phyloP scores from a whole-genome alignment of 169 alveolate genomes.

The Theileria sp. region DNA sequence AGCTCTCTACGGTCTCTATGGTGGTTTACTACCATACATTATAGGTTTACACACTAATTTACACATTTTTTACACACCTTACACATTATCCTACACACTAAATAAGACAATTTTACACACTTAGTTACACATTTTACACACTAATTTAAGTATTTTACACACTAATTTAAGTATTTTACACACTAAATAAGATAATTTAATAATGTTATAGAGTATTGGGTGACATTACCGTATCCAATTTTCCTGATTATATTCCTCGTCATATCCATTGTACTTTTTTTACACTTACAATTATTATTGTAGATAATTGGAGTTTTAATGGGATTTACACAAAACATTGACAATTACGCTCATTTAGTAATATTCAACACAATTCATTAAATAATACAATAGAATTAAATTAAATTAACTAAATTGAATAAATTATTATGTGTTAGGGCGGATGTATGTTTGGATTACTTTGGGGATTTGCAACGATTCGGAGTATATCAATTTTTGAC shows the following conservation, averaged over 20 bases:
- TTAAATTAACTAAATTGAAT: too few relatives aligned
- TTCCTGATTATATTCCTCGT: constrained; percentile 71
- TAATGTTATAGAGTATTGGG: constrained; percentile 79
- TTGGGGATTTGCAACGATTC: constrained; percentile 78
- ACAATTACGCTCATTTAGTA: constrained; percentile 81
- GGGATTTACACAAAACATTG: constrained; percentile 79
- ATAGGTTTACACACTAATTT: constrained; percentile 50
- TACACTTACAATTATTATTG: background rate
- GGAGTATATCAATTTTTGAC: constrained; percentile 76
- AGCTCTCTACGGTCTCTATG: constrained; percentile 84
- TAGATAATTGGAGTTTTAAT: constrained; percentile 70
- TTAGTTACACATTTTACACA: constrained; percentile 5
- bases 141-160: background rate
- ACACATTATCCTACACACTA: background rate
- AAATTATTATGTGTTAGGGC: constrained; percentile 39
- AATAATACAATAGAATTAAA: too few relatives aligned
- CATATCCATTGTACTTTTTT: constrained; percentile 50
- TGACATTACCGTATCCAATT: constrained; percentile 81
- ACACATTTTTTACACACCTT: background rate
- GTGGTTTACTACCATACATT: constrained; percentile 82
- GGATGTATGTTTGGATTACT: constrained; percentile 80
- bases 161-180: background rate
- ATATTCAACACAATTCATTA: too few relatives aligned
- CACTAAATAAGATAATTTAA: too few relatives aligned
- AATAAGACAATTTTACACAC: background rate